phyloP scores from a whole-genome alignment of 495 filamentous ascomycete genomes.

The Talaromyces wortmannii region DNA sequence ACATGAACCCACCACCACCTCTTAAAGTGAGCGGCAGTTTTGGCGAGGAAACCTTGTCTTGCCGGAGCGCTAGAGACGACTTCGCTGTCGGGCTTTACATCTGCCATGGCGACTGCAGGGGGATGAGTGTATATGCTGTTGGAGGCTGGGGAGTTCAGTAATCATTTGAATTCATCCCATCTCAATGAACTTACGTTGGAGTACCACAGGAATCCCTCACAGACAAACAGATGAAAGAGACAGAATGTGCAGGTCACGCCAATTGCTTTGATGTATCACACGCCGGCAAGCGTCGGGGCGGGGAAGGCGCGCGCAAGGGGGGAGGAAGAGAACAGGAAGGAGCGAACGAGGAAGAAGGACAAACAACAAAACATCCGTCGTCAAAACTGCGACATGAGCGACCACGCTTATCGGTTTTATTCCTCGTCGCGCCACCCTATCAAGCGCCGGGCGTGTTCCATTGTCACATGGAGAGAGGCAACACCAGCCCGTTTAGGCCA shows the following conservation, averaged over 20 bases:
- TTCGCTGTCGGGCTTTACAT: not conserved
- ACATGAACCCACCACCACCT: conserved; percentile 71
- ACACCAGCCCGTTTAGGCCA: not conserved
- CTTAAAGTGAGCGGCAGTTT: conserved; percentile 39
- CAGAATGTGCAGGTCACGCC: too few relatives aligned
- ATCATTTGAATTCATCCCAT: too few relatives aligned
- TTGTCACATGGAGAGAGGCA: not conserved
- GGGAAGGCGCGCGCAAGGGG: not conserved
- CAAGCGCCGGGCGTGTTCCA: conserved; percentile 24
- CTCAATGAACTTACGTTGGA: too few relatives aligned
- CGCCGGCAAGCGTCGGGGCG: not conserved
- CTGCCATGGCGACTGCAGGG: not conserved
- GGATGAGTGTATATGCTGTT: not conserved
- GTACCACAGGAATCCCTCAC: too few relatives aligned
- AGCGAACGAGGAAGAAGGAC: not conserved
- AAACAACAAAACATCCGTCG: too few relatives aligned
- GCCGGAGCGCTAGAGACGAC: not conserved
- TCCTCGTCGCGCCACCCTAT: too few relatives aligned
- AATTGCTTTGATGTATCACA: too few relatives aligned
- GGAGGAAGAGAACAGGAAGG: not conserved
- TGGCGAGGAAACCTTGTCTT: conserved; percentile 26
- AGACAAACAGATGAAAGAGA: too few relatives aligned
- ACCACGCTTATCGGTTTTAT: too few relatives aligned
- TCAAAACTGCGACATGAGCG: too few relatives aligned
- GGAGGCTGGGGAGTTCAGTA: not conserved